These are phyloP conservation scores for Kodamaea leandrae DNA, from an alignment of 805 yeast species.

Conservation along the genomic window DNA sequence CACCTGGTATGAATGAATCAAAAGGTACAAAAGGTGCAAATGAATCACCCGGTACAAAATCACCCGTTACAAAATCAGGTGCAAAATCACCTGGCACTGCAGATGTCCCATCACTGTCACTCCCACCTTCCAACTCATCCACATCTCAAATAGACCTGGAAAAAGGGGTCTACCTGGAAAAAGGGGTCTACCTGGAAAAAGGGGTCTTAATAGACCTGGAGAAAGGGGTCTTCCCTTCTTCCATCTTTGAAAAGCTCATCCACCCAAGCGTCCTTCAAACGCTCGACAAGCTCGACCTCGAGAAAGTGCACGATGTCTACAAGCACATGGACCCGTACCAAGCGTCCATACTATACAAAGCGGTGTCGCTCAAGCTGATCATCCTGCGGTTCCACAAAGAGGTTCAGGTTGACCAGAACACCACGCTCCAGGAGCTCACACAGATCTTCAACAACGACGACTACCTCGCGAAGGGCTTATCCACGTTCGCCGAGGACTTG, in stretches of 20 bases:
- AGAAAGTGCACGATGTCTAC: slow-evolving; percentile 16
- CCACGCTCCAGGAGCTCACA: slow-evolving; percentile 25
- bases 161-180: too few relatives aligned
- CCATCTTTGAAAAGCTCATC: slow-evolving; percentile 21
- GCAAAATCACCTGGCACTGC: too few relatives aligned
- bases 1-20: too few relatives aligned
- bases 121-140: too few relatives aligned
- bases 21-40: too few relatives aligned
- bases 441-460: slow-evolving; percentile 10
- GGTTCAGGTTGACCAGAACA: slow-evolving; percentile 24
- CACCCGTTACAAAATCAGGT: too few relatives aligned
- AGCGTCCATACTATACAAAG: slow-evolving; percentile 24
- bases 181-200: too few relatives aligned
- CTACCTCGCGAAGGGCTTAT: slow-evolving; percentile 25
- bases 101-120: too few relatives aligned
- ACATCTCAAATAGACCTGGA: too few relatives aligned
- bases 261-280: slow-evolving; percentile 30
- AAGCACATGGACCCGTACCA: slow-evolving; percentile 14
- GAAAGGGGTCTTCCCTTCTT: too few relatives aligned
- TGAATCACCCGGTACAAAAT: too few relatives aligned
- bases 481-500: slow-evolving; percentile 69
- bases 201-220: too few relatives aligned
- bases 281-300: slow-evolving; percentile 26
- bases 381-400: slow-evolving; percentile 24
- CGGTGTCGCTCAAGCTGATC: slow-evolving; percentile 25